Conservation (phyloP, 83 land plant genomes). For the Diphasiastrum complanatum region DNA sequence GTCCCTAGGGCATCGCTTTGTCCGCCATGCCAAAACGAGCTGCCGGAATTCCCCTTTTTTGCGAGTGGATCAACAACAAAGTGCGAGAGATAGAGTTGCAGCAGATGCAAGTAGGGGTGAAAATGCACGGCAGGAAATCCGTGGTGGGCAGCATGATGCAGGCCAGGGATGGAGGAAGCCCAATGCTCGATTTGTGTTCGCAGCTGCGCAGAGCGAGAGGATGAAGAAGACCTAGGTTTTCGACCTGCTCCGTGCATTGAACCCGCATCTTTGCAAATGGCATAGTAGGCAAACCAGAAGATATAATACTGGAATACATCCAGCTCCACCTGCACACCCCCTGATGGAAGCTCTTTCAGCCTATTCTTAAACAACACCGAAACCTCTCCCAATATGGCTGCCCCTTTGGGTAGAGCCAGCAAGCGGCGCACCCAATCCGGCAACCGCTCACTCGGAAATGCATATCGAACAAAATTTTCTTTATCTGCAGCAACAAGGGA, state of each 20-base stretch:
- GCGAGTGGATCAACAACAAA: slow-evolving; percentile 42
- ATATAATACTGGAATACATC: slow-evolving; percentile 80
- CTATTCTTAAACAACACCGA: slow-evolving; percentile 47
- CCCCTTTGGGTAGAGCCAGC: slow-evolving; percentile 32
- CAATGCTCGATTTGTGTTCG: slow-evolving; percentile 50
- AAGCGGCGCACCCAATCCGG: slow-evolving; percentile 55
- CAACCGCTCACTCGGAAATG: slow-evolving; percentile 69
- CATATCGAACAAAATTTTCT: slow-evolving; percentile 52
- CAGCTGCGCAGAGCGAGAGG: slow-evolving; percentile 25
- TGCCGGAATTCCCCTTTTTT: slow-evolving; percentile 4
- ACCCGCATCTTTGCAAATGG: slow-evolving; percentile 45
- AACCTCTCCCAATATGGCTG: slow-evolving; percentile 35
- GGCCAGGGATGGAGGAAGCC: slow-evolving; percentile 48
- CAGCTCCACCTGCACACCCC: slow-evolving; percentile 49
- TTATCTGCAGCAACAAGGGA: slow-evolving; percentile 57
- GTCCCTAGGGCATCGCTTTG: slow-evolving; percentile 5
- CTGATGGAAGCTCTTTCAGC: slow-evolving; percentile 30
- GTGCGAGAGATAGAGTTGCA: slow-evolving; percentile 52
- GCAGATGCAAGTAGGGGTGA: slow-evolving; percentile 43
- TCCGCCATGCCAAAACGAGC: neutral
- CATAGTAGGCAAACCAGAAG: slow-evolving; percentile 94
- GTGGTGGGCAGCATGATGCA: slow-evolving; percentile 20
- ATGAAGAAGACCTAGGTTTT: slow-evolving; percentile 3
- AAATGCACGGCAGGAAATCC: slow-evolving; percentile 25
- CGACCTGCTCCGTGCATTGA: slow-evolving; percentile 14